Base-by-base conservation (phyloP, 2,329 filamentous ascomycete species). In the Colletotrichum tanaceti region DNA sequence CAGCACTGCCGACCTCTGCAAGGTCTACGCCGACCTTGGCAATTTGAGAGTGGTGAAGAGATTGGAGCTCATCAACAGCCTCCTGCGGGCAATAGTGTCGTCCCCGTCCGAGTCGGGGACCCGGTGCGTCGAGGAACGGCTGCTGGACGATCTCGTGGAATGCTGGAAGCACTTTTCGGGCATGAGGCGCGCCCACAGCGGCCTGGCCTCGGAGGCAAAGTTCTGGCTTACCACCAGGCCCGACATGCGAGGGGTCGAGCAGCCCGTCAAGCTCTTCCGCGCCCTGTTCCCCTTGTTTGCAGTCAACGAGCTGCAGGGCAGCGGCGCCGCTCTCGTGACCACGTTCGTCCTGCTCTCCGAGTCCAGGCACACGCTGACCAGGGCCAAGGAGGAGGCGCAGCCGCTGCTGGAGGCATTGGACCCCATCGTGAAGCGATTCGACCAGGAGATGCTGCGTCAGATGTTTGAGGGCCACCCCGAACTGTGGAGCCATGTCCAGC, bases 101-200 rank as follows among this genome's bases (percentile, higher is more conserved):
- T 22, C 28, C 50, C 53, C 24, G 28, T 20, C 54, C 7, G 39
- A 38, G 9, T 39, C 13, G 18, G 58, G 24, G 35, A n/a, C 18
- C 28, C 28, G 13, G 20, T 14, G 24, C n/a, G 58, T 63, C 5
- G 53, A 72, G 7, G 61, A 65, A 13, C 38, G 32, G 9, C 24
- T 65, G 20, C 55, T 76, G 47, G 61, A 73, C 0, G 77, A 80
- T 68, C 72, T 81, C 5, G 46, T 79, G 38, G 73, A 73, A 14
- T 65, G 81, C 60, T 81, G 80, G 80, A 76, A 77, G 71, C 77
- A 79, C 63, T 66, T 80, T 16, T 79, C 80, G 1, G 76, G 78
- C 58, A 70, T 81, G 46, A 75, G 72, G 49, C 74, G 79, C 13
- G 67, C 58, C 5, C 74, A 75, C 22, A 59, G 52, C 58, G 63